phyloP scores from a whole-genome alignment of 1,284 basidiomycete species.

The Naganishia cerealis region DNA sequence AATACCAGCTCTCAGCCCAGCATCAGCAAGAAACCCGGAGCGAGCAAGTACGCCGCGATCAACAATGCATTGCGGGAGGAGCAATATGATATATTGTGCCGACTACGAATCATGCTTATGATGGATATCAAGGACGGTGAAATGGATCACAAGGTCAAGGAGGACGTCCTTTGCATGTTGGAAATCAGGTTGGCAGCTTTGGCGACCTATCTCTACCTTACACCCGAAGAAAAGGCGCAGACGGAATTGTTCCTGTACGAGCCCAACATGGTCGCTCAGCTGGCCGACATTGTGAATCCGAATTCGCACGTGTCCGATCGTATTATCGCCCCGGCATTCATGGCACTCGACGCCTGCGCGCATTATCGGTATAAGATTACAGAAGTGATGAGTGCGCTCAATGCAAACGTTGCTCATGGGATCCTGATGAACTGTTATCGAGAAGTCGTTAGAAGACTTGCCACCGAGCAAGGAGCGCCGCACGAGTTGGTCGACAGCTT shows the following conservation, averaged over 20 bases:
- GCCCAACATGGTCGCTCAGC: slow-evolving; percentile 80
- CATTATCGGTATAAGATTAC: slow-evolving; percentile 78
- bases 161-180: slow-evolving; percentile 61
- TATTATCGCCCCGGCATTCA: slow-evolving; percentile 76
- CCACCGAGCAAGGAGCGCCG: slow-evolving; percentile 64
- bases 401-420: slow-evolving; percentile 94
- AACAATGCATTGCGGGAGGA: slow-evolving; percentile 77
- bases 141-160: slow-evolving; percentile 54
- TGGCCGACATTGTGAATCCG: slow-evolving; percentile 84
- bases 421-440: slow-evolving; percentile 84
- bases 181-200: slow-evolving; percentile 80
- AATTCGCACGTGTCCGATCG: slow-evolving; percentile 59
- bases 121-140: slow-evolving; percentile 64
- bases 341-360: slow-evolving; percentile 83
- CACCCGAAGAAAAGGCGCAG: slow-evolving; percentile 70
- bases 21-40: slow-evolving; percentile 31
- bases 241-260: slow-evolving; percentile 89
- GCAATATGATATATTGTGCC: slow-evolving; percentile 85
- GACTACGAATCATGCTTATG: slow-evolving; percentile 74
- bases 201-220: slow-evolving; percentile 80
- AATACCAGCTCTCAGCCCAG: neutral
- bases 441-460: slow-evolving; percentile 71
- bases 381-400: slow-evolving; percentile 86
- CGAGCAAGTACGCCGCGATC: slow-evolving; percentile 69
- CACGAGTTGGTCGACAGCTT: slow-evolving; percentile 82